Base-by-base conservation (phyloP, 2,329 filamentous ascomycete species). In the Taxawa tesnikishii region DNA sequence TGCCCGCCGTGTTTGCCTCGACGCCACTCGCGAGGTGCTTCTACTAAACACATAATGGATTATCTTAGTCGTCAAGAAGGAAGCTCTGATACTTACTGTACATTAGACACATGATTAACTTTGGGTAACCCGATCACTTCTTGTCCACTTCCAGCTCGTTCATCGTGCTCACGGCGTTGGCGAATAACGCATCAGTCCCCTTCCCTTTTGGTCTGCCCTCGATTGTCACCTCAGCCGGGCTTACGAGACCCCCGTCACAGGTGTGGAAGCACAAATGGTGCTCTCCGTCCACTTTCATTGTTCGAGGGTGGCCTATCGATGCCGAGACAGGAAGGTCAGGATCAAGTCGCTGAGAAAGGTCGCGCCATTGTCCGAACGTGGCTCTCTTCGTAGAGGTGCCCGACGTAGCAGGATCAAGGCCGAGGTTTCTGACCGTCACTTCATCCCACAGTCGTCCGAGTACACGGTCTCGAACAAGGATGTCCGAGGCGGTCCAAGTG, bases 381-480 rank as follows among this genome's bases (percentile, higher is more conserved):
- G 29, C 19, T 17, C 37, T 19, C 7, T 33, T 36, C 4, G 21
- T 13, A 13, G 19, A 15, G 12, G 12, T 17, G 8, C 16, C 6
- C 21, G 10, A 2, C 23, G 11, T 9, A 31, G n/a, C 10, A 24
- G 27, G 10, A 15, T 5, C n/a, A n/a, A n/a, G n/a, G n/a, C n/a
- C n/a, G n/a, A n/a, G n/a, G n/a, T n/a, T n/a, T n/a, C n/a, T n/a
- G n/a, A n/a, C n/a, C 14, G 43, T 45, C 7, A 54, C 54, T 26
- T 45, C 52, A 37, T 58, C 78, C 82, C 83, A 92, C 5, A 83
- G 52, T 4, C 72, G 60, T 0, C 75, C 76, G 10, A 88, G 58
- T 0, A 78, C 75, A 6, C 68, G 64, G 31, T 70, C 59, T 4
- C 70, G 65, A 4, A 68, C 62, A 5, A 59, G 49, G 11, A 87